phyloP scores from a whole-genome alignment of 208 protist species.

The Chromosphaera perkinsii region DNA sequence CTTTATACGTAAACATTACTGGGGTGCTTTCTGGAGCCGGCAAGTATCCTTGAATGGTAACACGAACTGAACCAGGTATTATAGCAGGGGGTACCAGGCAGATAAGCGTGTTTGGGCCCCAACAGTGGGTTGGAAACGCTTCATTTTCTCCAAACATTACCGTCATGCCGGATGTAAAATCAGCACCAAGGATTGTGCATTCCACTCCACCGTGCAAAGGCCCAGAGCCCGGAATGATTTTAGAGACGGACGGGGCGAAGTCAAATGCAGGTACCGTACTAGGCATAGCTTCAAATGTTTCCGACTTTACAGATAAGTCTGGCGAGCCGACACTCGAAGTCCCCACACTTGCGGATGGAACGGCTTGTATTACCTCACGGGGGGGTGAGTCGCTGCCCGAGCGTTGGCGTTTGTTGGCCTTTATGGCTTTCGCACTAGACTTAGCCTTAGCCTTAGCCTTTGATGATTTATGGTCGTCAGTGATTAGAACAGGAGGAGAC shows the following conservation, averaged over 20 bases:
- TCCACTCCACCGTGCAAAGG: slow-evolving; percentile 12
- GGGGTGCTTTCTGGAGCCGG: not conserved
- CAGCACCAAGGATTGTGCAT: slow-evolving; percentile 17
- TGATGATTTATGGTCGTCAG: slow-evolving; percentile 32
- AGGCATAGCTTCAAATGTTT: too few relatives aligned
- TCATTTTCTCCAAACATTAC: slow-evolving; percentile 3
- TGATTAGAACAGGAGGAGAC: slow-evolving; percentile 21
- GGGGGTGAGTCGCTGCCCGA: too few relatives aligned
- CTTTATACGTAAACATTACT: slow-evolving; percentile 18
- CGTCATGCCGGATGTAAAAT: not conserved
- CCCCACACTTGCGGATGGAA: too few relatives aligned
- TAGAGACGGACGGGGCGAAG: too few relatives aligned
- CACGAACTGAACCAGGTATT: not conserved
- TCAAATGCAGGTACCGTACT: too few relatives aligned
- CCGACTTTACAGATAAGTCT: too few relatives aligned
- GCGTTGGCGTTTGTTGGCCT: too few relatives aligned
- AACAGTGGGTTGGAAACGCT: slow-evolving; percentile 5
- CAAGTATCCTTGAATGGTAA: too few relatives aligned
- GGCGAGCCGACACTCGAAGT: too few relatives aligned
- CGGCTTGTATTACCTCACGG: too few relatives aligned
- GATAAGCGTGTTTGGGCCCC: slow-evolving; percentile 2
- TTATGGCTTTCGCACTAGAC: too few relatives aligned
- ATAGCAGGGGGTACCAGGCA: slow-evolving; percentile 2
- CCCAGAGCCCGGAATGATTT: slow-evolving; percentile 5
- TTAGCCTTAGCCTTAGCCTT: too few relatives aligned